Evolutionary conservation across 345 rosid species (phyloP), one percentile per base, ranked within the genome.

Genomic region (Geranium rotundifolium): DNA sequence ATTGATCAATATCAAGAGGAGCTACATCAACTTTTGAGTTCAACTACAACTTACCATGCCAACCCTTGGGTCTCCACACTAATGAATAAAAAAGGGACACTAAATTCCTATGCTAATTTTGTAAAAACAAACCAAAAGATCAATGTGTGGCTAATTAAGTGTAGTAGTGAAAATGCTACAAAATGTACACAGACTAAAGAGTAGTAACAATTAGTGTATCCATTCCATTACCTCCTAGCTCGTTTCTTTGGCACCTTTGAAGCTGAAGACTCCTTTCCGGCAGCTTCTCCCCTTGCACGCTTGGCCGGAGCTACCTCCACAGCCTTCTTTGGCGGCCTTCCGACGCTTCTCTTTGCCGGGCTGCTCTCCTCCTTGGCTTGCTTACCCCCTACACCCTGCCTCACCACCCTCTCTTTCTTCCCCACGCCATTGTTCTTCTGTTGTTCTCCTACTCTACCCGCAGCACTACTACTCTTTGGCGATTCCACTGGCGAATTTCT

Each of bases 181-280:
- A 34, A 4, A 34, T 34, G 41, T 8, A 34, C 41, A 34, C 19
- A 23, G 27, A 23, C 27, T 23, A 23, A 23, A 34, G 6, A 34
- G 41, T 8, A 34, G 41, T 34, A 34, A 34, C 41, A 34, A 34
- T 34, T 34, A 34, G 41, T 8, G 7, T 8, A 34, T 34, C 41
- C 31, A 18, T 23, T 23, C 27, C 27, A 23, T 65, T 65, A 79
- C 60, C 77, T 67, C 66, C 67, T 79, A 23, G 75, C 39, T 27
- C 79, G 68, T 63, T 79, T 84, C 67, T 71, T 82, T 59, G 73
- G 81, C 70, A 71, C 73, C 65, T 73, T 78, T 64, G 64, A 68
- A 55, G 39, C 60, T 49, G 49, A 72, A 39, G 37, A 71, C 79
- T 75, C 74, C 27, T 23, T 23, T 23, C 27, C 27, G n/a, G n/a